Percentiles rank a stretch among this genome's conserved stretches.
These are phyloP conservation scores for Thermochaetoides thermophila DNA, from an alignment of 495 filamentous ascomycete genomes.

Conservation along the genomic window DNA sequence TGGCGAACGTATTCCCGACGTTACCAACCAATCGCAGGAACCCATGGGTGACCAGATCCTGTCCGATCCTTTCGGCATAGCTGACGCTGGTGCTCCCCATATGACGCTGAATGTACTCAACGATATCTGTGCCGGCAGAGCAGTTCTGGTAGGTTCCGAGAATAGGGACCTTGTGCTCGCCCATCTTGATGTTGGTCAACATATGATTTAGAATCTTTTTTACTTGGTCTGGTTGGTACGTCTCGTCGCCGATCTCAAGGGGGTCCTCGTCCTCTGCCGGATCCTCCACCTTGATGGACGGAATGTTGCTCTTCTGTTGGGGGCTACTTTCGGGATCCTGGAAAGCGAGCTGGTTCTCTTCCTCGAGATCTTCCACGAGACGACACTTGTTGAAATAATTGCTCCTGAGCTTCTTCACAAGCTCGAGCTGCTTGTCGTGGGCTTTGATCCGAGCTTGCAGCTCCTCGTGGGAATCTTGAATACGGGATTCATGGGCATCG, in stretches of 20 bases:
- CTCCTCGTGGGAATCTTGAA: conserved; percentile 87
- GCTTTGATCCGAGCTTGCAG: conserved; percentile 78
- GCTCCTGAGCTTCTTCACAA: conserved; percentile 81
- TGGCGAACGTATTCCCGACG: conserved; percentile 90
- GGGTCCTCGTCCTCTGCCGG: conserved; percentile 53
- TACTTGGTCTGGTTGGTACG: conserved; percentile 67
- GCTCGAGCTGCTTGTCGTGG: conserved; percentile 81
- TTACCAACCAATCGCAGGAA: conserved; percentile 85
- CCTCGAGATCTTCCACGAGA: conserved; percentile 86
- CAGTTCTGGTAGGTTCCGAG: conserved; percentile 89
- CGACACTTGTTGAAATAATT: conserved; percentile 98
- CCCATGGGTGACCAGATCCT: conserved; percentile 76
- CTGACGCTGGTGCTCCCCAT: conserved; percentile 70
- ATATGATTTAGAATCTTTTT: conserved; percentile 83
- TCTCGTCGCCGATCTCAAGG: conserved; percentile 78
- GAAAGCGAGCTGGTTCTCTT: conserved; percentile 96
- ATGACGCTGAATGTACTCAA: conserved; percentile 82
- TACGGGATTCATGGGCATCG: conserved; percentile 78
- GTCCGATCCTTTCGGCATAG: conserved; percentile 84
- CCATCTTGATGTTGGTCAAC: conserved; percentile 69
- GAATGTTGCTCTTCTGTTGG: conserved; percentile 32
- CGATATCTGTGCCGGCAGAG: conserved; percentile 78
- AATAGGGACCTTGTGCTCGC: conserved; percentile 88
- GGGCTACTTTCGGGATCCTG: conserved; percentile 55
- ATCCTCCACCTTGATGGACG: conserved; percentile 44